A percentile compares a stretch with the other conserved stretches of the same genome.
These are phyloP conservation scores for Aspergillus bombycis DNA, from an alignment of 2,329 filamentous ascomycete species.

Conservation along the genomic window DNA sequence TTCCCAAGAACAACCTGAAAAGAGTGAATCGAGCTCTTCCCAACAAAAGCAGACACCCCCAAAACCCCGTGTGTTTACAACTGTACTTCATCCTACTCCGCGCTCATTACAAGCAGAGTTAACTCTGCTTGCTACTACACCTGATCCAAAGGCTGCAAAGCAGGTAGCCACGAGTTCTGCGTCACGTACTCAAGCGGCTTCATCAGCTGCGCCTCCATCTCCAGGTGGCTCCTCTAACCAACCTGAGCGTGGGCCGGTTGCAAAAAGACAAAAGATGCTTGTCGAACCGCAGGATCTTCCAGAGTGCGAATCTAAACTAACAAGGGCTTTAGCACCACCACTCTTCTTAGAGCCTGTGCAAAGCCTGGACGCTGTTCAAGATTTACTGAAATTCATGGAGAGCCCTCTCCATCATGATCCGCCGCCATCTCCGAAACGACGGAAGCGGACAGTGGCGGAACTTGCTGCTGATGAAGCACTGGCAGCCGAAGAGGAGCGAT, in stretches of 20 bases:
- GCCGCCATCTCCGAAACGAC: constrained; percentile 80
- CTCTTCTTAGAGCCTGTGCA: constrained; percentile 78
- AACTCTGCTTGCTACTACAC: constrained; percentile 73
- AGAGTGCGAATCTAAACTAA: constrained; percentile 74
- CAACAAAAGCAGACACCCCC: constrained; percentile 53
- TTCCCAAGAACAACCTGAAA: constrained; percentile 64
- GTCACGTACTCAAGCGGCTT: constrained; percentile 41
- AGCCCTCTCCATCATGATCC: constrained; percentile 77
- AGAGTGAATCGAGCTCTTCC: constrained; percentile 51
- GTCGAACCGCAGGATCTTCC: constrained; percentile 74
- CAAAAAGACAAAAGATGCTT: constrained; percentile 75
- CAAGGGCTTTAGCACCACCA: constrained; percentile 72
- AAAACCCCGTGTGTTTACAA: constrained; percentile 68
- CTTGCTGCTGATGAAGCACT: constrained; percentile 92
- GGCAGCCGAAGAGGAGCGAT: constrained; percentile 84
- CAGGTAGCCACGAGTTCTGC: constrained; percentile 46
- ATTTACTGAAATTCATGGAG: constrained; percentile 69
- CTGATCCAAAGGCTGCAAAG: constrained; percentile 57
- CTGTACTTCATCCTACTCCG: constrained; percentile 82
- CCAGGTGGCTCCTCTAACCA: constrained; percentile 71
- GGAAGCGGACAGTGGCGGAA: constrained; percentile 93
- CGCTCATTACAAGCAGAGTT: constrained; percentile 77
- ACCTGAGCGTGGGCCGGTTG: constrained; percentile 54
- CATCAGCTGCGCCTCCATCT: constrained; percentile 59
- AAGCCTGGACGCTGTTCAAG: constrained; percentile 68